Base-by-base conservation (phyloP, 805 yeast species). In the Jamesozyma rosinii region DNA sequence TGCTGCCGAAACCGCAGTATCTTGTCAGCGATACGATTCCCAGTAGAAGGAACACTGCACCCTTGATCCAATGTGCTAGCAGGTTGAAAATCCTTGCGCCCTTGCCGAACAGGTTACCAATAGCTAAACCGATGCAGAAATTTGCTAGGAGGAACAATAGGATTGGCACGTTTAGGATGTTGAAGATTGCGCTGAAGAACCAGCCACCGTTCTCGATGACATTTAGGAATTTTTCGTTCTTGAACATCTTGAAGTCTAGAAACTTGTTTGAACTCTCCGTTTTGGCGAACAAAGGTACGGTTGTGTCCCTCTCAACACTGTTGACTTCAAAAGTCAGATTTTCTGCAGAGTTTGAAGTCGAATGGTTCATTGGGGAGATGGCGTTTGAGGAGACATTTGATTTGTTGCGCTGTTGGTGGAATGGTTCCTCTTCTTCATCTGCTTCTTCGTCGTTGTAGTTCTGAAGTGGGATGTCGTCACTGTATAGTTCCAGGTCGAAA, bases 41-140 rank as follows among this genome's bases (percentile, higher is more conserved):
- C 33, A 83, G 66, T 4, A 71, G 49, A 45, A 87, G 71, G 58
- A 90, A 90, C 2, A 90, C 92, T 21, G 90, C 92, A 47, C 98
- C 98, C 64, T 90, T 90, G 62, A 90, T 90, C 73, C 87, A 86
- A 64, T 90, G 98, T 1, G 98, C 98, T 44, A 90, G 71, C 41
- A 90, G 63, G 53, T 86, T 87, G 67, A 86, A 90, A 13, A 89
- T 81, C 18, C 69, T 68, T 14, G 33, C 35, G 3, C 78, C 89
- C 62, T 75, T 65, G 33, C 95, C 97, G 54, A 88, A 63, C 34
- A 81, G 58, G 42, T 74, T 75, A 36, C 84, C 83, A 5, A 83
- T 79, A 5, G 87, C 85, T 17, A 64, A 27, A 43, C 79, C 80
- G 13, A 72, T 67, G 40, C 69, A 63, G 15, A 81, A 54, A 55